These are phyloP conservation scores for Daldinia decipiens DNA, from an alignment of 495 filamentous ascomycete genomes.

Conservation along the genomic window DNA sequence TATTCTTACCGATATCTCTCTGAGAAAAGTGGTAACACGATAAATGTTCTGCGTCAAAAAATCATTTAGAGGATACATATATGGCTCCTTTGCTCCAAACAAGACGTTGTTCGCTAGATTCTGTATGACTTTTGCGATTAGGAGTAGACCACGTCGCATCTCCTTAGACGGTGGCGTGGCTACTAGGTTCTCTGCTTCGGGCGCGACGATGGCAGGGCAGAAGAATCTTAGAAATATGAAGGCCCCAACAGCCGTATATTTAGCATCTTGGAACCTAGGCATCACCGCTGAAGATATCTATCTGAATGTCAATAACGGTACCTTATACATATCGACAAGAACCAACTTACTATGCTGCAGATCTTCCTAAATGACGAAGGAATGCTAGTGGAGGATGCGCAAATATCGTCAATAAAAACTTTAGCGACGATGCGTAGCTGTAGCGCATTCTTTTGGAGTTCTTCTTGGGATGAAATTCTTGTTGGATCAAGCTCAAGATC, in stretches of 20 bases:
- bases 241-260: conserved; percentile 74
- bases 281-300: conserved; percentile 67
- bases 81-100: conserved; percentile 75
- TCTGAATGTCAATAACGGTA: conserved; percentile 5
- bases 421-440: conserved; percentile 69
- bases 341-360: conserved; percentile 64
- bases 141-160: conserved; percentile 70
- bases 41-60: conserved; percentile 73
- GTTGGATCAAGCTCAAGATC: conserved; percentile 73
- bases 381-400: conserved; percentile 66
- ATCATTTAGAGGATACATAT: conserved; percentile 73
- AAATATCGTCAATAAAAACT: conserved; percentile 74
- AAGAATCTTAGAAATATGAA: conserved; percentile 78
- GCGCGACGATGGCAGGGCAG: conserved; percentile 74
- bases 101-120: conserved; percentile 75
- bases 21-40: conserved; percentile 68
- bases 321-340: not conserved
- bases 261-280: conserved; percentile 70
- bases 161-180: conserved; percentile 67
- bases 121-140: conserved; percentile 75
- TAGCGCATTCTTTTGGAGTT: conserved; percentile 67
- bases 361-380: conserved; percentile 71
- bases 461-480: conserved; percentile 64
- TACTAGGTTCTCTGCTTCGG: conserved; percentile 72
- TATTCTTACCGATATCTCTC: conserved; percentile 66